Percentiles rank a stretch among this genome's conserved stretches.
phyloP scores from a whole-genome alignment of 768 basidiomycete species.

The Chiua virens region DNA sequence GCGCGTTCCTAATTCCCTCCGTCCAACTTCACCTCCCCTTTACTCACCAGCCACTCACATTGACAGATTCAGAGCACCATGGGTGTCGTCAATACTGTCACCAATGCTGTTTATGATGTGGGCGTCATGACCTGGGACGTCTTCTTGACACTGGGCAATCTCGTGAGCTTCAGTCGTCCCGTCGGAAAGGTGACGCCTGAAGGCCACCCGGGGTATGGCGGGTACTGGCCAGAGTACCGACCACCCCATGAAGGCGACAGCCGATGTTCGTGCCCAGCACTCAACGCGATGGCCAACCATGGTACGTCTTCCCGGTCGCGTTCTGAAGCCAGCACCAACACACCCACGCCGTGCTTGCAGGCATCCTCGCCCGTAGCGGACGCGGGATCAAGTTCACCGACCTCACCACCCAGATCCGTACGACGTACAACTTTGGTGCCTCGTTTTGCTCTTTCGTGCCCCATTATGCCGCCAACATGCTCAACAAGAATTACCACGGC shows the following conservation, averaged over 20 bases:
- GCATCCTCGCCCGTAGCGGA: conserved; percentile 61
- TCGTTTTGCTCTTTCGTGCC: conserved; percentile 70
- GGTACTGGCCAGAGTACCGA: conserved; percentile 69
- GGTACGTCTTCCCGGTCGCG: conserved; percentile 44
- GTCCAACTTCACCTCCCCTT: conserved; percentile 7
- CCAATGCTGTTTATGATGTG: conserved; percentile 5
- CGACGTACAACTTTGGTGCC: conserved; percentile 69
- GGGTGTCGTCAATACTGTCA: conserved; percentile 10
- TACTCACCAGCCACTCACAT: background rate
- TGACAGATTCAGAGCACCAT: conserved; percentile 6
- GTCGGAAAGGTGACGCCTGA: conserved; percentile 56
- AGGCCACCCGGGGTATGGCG: conserved; percentile 58
- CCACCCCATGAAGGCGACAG: conserved; percentile 63
- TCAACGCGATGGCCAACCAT: conserved; percentile 84
- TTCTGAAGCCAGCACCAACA: too few species aligned
- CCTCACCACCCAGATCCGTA: conserved; percentile 41
- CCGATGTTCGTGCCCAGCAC: conserved; percentile 68
- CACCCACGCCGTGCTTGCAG: conserved; percentile 18
- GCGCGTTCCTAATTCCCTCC: too few species aligned
- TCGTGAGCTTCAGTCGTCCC: conserved; percentile 20
- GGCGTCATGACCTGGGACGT: conserved; percentile 21
- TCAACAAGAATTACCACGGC: conserved; percentile 52
- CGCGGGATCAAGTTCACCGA: conserved; percentile 62
- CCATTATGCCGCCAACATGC: conserved; percentile 54
- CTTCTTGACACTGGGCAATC: conserved; percentile 18